Conservation (phyloP, 257 asterid genomes). For the Forsythia suspensa region DNA sequence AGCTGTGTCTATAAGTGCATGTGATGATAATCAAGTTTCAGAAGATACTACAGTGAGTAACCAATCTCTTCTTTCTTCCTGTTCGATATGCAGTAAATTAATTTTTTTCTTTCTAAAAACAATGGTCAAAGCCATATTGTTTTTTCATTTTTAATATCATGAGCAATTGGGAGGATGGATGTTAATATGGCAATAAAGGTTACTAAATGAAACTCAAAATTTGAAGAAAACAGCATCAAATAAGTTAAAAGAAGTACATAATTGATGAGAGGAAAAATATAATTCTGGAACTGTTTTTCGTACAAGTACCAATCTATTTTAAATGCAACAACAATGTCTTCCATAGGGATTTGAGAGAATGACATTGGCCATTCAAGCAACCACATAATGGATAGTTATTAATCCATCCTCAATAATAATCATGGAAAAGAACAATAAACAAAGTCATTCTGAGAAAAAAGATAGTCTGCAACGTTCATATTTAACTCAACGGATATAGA, state of each 20-base stretch:
- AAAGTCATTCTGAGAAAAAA: background rate
- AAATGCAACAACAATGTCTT: no score
- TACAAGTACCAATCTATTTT: no score
- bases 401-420: background rate
- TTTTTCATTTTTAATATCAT: background rate
- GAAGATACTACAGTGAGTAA: conserved; percentile 50
- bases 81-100: background rate
- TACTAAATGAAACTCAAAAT: background rate
- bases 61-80: conserved; percentile 2
- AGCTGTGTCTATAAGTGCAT: conserved; percentile 53
- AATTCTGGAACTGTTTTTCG: no score
- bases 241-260: background rate
- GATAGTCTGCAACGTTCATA: background rate
- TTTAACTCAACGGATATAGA: conserved; percentile 5
- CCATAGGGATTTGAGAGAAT: no score
- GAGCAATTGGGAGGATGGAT: background rate
- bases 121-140: background rate
- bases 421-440: background rate
- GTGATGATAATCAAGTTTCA: conserved; percentile 57
- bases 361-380: background rate
- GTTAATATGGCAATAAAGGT: background rate
- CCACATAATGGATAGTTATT: background rate
- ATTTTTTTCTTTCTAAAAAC: conserved; percentile 11
- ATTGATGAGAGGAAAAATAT: background rate
- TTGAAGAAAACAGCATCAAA: background rate